Evolutionary conservation across 2,329 filamentous ascomycete species (phyloP).

Genomic region (Xylariaceae sp.): DNA sequence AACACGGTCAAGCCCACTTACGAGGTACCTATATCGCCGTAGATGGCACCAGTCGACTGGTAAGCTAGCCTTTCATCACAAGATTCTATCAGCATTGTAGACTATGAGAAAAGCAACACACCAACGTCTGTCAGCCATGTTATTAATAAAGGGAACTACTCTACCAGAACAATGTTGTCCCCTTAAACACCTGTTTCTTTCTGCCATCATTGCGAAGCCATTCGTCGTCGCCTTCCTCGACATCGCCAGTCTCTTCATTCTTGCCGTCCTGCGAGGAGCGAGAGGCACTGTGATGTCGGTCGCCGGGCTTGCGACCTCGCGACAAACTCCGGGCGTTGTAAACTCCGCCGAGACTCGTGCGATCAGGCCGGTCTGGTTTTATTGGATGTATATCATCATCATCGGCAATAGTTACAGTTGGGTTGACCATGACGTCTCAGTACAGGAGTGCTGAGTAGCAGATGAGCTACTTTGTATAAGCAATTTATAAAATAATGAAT

Average conservation of each 20-base stretch:
- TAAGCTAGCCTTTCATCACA: slow-evolving; percentile 60
- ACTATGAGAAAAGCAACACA: neutral
- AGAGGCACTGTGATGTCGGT: slow-evolving; percentile 34
- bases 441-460: neutral
- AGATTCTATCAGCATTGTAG: slow-evolving; percentile 1
- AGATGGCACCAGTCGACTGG: slow-evolving; percentile 71
- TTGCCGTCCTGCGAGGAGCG: slow-evolving; percentile 33
- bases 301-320: slow-evolving; percentile 30
- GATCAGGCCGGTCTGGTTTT: slow-evolving; percentile 31
- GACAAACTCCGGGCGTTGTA: slow-evolving; percentile 44
- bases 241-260: slow-evolving; percentile 36
- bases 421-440: slow-evolving; percentile 32
- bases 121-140: neutral
- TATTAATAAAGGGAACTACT: slow-evolving; percentile 20
- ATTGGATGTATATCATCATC: slow-evolving; percentile 36
- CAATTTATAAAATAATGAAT: slow-evolving; percentile 5
- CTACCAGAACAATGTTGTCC: slow-evolving; percentile 46
- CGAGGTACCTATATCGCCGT: slow-evolving; percentile 69
- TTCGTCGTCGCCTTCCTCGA: slow-evolving; percentile 43
- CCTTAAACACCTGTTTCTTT: slow-evolving; percentile 48
- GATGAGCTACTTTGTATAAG: neutral
- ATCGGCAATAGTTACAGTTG: slow-evolving; percentile 40
- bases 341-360: slow-evolving; percentile 40
- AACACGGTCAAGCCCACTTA: slow-evolving; percentile 23
- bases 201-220: slow-evolving; percentile 43